A percentile compares a stretch with the other conserved stretches of the same genome.
Conservation (phyloP, 2,329 filamentous ascomycete species). For the Colletotrichum sp. region DNA sequence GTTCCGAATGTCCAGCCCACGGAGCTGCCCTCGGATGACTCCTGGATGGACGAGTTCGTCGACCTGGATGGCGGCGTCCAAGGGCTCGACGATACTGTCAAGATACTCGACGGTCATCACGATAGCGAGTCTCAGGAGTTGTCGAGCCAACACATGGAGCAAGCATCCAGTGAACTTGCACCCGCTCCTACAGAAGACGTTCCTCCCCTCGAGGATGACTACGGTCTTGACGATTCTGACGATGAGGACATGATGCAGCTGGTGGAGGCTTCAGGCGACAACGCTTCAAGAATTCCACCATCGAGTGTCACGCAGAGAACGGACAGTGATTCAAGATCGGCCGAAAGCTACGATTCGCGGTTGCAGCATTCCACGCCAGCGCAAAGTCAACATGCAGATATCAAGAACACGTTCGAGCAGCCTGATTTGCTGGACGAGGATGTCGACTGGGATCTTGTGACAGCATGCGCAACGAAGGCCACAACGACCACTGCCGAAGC, state of each 20-base stretch:
- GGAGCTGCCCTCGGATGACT: background rate
- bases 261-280: background rate
- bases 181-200: background rate
- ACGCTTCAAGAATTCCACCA: background rate
- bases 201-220: background rate
- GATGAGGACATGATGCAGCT: background rate
- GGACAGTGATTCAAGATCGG: background rate
- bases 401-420: background rate
- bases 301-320: background rate
- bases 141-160: background rate
- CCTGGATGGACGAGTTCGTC: slow-evolving; percentile 7
- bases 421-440: slow-evolving; percentile 39
- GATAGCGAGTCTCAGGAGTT: background rate
- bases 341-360: background rate
- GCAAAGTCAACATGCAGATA: background rate
- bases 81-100: background rate
- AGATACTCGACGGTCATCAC: background rate
- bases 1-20: background rate
- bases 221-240: background rate
- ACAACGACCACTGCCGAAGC: background rate
- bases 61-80: background rate
- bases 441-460: slow-evolving; percentile 45
- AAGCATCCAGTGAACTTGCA: background rate
- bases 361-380: background rate
- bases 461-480: background rate